Conservation (phyloP, 2,329 filamentous ascomycete species). For the Cladosporium sp. region DNA sequence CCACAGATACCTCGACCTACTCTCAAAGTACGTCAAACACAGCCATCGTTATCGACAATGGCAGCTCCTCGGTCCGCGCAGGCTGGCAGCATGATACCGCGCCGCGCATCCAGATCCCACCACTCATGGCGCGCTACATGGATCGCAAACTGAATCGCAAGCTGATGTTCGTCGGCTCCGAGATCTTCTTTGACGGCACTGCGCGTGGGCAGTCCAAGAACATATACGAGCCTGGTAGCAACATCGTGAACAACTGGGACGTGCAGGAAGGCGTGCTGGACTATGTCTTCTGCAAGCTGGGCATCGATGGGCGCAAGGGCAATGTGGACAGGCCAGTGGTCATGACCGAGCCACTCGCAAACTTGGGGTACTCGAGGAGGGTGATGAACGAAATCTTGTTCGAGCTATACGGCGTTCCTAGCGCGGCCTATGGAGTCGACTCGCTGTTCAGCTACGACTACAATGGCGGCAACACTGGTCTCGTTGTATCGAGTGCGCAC, state of each 20-base stretch:
- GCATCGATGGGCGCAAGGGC: conserved; percentile 74
- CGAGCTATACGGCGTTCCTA: conserved; percentile 90
- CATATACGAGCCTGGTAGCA: conserved; percentile 86
- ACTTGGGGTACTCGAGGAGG: conserved; percentile 79
- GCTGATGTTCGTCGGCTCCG: conserved; percentile 86
- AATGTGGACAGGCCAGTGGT: conserved; percentile 83
- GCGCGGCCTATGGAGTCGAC: conserved; percentile 91
- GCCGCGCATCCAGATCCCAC: conserved; percentile 80
- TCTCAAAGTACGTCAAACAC: conserved; percentile 62
- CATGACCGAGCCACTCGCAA: conserved; percentile 94
- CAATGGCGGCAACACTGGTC: conserved; percentile 82
- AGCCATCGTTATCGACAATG: conserved; percentile 98
- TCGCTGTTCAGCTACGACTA: conserved; percentile 94
- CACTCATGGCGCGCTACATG: conserved; percentile 91
- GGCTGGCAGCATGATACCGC: conserved; percentile 91
- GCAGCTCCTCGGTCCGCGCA: conserved; percentile 84
- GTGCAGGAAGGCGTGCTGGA: conserved; percentile 93
- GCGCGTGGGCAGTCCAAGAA: conserved; percentile 87
- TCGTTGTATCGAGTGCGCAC: conserved; percentile 89
- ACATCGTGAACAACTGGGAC: conserved; percentile 96
- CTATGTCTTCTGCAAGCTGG: conserved; percentile 92
- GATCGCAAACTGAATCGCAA: conserved; percentile 92
- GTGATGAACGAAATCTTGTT: conserved; percentile 94
- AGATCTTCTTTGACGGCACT: conserved; percentile 93
- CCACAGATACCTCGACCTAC: conserved; percentile 68